These are phyloP conservation scores for Acacia concinna DNA, from an alignment of 331 rosid species.

Conservation along the genomic window DNA sequence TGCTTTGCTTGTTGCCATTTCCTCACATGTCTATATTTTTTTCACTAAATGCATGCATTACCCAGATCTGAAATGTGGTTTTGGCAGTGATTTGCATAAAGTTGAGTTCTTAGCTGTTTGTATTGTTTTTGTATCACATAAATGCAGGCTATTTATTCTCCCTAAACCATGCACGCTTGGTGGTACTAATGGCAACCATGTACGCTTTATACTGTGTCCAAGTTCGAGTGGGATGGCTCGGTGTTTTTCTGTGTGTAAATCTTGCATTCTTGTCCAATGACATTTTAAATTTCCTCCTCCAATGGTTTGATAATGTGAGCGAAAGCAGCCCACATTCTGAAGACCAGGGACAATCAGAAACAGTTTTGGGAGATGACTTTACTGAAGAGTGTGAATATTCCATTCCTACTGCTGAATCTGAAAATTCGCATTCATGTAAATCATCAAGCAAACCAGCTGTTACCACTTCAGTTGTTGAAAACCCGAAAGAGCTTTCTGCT, in stretches of 20 bases:
- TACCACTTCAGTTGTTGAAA: conserved; percentile 52
- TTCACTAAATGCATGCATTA: background rate
- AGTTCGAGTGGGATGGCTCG: conserved; percentile 89
- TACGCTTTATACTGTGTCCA: conserved; percentile 85
- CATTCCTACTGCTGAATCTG: conserved; percentile 64
- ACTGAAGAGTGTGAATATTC: conserved; percentile 67
- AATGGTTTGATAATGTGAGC: conserved; percentile 83
- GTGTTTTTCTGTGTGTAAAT: conserved; percentile 77
- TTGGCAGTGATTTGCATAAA: conserved; percentile 17
- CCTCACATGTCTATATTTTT: background rate
- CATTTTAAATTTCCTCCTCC: conserved; percentile 72
- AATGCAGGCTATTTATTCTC: conserved; percentile 92
- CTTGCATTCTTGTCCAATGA: conserved; percentile 90
- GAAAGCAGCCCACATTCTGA: conserved; percentile 68
- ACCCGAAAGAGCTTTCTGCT: conserved; percentile 53
- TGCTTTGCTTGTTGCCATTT: background rate
- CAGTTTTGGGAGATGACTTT: conserved; percentile 68
- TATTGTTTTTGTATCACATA: conserved; percentile 24
- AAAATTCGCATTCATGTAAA: conserved; percentile 71
- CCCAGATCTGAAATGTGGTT: background rate
- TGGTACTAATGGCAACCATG: conserved; percentile 71
- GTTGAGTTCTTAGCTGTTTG: background rate
- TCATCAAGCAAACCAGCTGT: conserved; percentile 62
- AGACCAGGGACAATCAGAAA: conserved; percentile 75
- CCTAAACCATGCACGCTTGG: conserved; percentile 88